Percentiles rank a stretch among this genome's conserved stretches.
These are phyloP conservation scores for Botryosphaeria dothidea DNA, from an alignment of 2,329 filamentous ascomycete genomes.

Conservation along the genomic window DNA sequence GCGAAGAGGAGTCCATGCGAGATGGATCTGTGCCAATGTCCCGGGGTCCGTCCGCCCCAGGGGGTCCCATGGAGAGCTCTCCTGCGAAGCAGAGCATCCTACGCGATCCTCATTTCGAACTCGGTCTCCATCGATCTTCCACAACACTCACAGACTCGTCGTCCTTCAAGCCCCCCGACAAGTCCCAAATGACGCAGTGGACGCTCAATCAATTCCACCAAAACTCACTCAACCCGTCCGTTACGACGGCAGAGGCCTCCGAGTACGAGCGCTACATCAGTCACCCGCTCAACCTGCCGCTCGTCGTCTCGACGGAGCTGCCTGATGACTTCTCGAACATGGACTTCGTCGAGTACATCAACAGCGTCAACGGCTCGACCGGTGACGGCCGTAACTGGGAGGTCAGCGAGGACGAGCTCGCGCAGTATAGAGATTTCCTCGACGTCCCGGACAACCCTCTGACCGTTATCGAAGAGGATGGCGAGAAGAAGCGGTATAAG, in stretches of 20 bases:
- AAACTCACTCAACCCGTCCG: constrained; percentile 81
- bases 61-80: constrained; percentile 31
- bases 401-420: constrained; percentile 64
- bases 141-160: constrained; percentile 27
- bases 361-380: constrained; percentile 65
- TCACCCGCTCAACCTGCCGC: constrained; percentile 84
- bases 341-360: constrained; percentile 81
- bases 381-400: constrained; percentile 47
- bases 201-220: constrained; percentile 83
- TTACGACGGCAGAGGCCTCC: constrained; percentile 72
- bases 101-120: constrained; percentile 40
- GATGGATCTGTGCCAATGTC: constrained; percentile 1
- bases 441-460: constrained; percentile 78
- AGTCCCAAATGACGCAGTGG: constrained; percentile 81
- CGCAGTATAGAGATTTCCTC: constrained; percentile 75
- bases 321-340: constrained; percentile 55
- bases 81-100: constrained; percentile 44
- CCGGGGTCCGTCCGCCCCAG: constrained; percentile 24
- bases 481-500: constrained; percentile 92
- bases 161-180: constrained; percentile 62
- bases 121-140: constrained; percentile 24
- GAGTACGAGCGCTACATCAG: constrained; percentile 89
- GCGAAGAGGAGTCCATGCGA: constrained; percentile 31
- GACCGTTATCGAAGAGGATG: constrained; percentile 84
- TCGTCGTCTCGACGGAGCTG: constrained; percentile 72